These are phyloP conservation scores for Fomitopsis serialis DNA, from an alignment of 768 basidiomycete species.

Conservation along the genomic window DNA sequence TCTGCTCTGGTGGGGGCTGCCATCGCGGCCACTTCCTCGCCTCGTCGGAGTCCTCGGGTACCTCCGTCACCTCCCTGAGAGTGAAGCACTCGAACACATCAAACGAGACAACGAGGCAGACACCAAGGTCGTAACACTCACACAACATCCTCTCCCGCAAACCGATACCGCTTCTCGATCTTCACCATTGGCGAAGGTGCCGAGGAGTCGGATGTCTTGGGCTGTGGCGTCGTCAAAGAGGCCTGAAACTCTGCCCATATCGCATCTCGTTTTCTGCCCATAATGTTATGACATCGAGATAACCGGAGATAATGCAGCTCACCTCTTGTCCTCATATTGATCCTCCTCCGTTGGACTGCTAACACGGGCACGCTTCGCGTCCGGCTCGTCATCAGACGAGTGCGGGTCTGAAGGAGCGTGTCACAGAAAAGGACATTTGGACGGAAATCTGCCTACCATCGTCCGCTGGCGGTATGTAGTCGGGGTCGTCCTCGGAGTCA, in stretches of 20 bases:
- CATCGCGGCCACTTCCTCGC: conserved; percentile 72
- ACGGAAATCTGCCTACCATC: conserved; percentile 24
- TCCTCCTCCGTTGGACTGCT: conserved; percentile 26
- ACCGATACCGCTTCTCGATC: conserved; percentile 64
- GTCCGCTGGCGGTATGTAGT: conserved; percentile 57
- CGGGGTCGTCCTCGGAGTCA: conserved; percentile 67
- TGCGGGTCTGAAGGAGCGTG: conserved; percentile 27
- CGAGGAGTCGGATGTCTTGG: conserved; percentile 11
- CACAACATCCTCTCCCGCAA: conserved; percentile 74
- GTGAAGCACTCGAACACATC: conserved; percentile 7
- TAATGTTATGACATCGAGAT: neutral
- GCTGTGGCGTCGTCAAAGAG: conserved; percentile 37
- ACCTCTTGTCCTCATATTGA: neutral
- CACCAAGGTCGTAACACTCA: conserved; percentile 31
- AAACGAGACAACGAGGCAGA: neutral
- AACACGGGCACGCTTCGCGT: conserved; percentile 30
- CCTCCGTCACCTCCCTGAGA: conserved; percentile 69
- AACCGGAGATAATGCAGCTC: neutral
- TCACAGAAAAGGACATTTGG: conserved; percentile 1
- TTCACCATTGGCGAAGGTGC: conserved; percentile 44
- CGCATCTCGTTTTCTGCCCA: conserved; percentile 48
- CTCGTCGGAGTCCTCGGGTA: conserved; percentile 66
- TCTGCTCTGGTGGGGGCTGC: conserved; percentile 22
- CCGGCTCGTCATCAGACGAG: conserved; percentile 34
- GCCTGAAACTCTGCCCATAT: conserved; percentile 70